A percentile compares a stretch with the other conserved stretches of the same genome.
Conservation (phyloP, 2,329 filamentous ascomycete species). For the Colletotrichum godetiae region DNA sequence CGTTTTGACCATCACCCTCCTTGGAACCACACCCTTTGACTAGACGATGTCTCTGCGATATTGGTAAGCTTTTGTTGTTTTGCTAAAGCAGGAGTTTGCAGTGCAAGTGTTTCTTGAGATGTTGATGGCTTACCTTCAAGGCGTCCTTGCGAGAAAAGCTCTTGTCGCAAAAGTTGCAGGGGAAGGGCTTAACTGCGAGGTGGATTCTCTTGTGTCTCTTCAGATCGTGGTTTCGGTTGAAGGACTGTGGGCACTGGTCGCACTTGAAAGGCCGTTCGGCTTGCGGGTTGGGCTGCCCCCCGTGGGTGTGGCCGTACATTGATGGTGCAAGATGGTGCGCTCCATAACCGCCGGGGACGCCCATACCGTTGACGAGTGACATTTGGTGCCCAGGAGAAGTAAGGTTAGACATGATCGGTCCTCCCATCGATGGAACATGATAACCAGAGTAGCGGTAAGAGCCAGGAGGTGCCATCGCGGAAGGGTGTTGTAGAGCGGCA, state of each 20-base stretch:
- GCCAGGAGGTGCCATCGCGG: constrained; percentile 60
- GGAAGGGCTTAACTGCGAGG: constrained; percentile 93
- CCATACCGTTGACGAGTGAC: constrained; percentile 74
- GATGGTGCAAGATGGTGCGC: constrained; percentile 60
- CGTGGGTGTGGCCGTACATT: constrained; percentile 68
- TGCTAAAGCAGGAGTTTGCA: background rate
- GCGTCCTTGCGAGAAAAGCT: constrained; percentile 97
- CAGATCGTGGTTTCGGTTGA: constrained; percentile 95
- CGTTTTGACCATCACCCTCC: constrained; percentile 4
- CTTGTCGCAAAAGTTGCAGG: constrained; percentile 92
- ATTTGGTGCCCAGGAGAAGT: constrained; percentile 79
- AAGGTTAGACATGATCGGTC: constrained; percentile 82
- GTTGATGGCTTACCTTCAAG: constrained; percentile 79
- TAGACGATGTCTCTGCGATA: constrained; percentile 68
- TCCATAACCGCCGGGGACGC: constrained; percentile 65
- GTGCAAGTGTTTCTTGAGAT: too few relatives aligned
- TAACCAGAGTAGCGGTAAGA: constrained; percentile 38
- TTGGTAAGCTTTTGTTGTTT: constrained; percentile 19
- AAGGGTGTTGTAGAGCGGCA: constrained; percentile 42
- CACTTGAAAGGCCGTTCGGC: constrained; percentile 95
- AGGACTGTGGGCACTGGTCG: constrained; percentile 90
- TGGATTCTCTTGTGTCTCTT: constrained; percentile 98
- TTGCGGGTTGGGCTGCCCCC: constrained; percentile 58
- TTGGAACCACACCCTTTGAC: constrained; percentile 70
- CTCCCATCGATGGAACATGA: constrained; percentile 57